Conservation (phyloP, 192 early-diverging fungal species). For the Backusella circina region DNA sequence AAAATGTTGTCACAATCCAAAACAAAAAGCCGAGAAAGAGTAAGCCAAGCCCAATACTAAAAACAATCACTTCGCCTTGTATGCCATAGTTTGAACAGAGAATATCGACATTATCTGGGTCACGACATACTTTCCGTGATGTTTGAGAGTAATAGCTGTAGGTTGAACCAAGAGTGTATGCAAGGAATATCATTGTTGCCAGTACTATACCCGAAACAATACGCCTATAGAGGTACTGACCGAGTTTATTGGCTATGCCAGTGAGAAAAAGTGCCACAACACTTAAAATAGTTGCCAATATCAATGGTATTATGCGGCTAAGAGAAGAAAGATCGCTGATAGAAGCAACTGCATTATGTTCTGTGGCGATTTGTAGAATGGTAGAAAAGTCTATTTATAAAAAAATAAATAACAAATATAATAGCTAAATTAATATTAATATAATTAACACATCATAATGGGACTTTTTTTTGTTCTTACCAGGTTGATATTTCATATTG, state of each 20-base stretch:
- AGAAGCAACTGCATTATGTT: background rate
- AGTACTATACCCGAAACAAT: background rate
- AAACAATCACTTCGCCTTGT: background rate
- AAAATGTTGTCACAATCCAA: background rate
- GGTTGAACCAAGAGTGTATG: background rate
- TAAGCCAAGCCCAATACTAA: background rate
- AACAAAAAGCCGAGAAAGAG: conserved; percentile 5
- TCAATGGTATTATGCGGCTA: background rate
- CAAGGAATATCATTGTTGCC: background rate
- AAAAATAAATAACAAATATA: background rate
- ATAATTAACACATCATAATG: background rate
- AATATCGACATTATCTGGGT: background rate
- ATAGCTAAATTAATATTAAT: background rate
- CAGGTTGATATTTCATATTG: conserved; percentile 4
- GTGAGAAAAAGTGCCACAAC: background rate
- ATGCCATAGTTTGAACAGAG: background rate
- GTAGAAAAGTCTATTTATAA: background rate
- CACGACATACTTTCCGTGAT: background rate
- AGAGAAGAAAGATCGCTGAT: background rate
- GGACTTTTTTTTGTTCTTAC: background rate
- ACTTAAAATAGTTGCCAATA: background rate
- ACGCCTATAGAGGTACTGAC: background rate
- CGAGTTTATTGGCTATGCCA: background rate
- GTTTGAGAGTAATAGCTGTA: background rate
- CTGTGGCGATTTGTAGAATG: background rate